Conservation (phyloP, 2,329 filamentous ascomycete genomes). For the Akanthomyces uredinophilus region DNA sequence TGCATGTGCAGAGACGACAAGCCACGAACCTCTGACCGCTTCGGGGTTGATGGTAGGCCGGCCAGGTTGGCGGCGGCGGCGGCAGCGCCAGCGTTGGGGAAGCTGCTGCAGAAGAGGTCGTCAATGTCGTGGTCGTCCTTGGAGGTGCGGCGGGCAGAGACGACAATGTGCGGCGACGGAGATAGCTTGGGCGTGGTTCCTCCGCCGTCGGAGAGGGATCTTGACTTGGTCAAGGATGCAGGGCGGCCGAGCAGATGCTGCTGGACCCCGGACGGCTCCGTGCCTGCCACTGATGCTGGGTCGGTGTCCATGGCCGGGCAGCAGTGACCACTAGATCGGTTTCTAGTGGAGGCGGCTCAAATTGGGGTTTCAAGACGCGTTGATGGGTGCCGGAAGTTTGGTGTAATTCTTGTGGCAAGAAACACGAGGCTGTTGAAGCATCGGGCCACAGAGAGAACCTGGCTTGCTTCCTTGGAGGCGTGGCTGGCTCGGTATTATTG, state of each 20-base stretch:
- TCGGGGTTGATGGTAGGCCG: constrained; percentile 62
- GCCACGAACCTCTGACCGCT: constrained; percentile 59
- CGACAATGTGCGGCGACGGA: constrained; percentile 52
- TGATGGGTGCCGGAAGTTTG: neutral
- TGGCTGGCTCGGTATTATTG: neutral
- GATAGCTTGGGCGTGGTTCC: constrained; percentile 52
- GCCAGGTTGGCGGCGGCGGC: constrained; percentile 20
- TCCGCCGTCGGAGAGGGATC: constrained; percentile 62
- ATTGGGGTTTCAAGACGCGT: neutral
- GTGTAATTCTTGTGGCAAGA: neutral
- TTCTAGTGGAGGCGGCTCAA: neutral
- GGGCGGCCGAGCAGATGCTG: constrained; percentile 27
- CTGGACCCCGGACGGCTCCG: constrained; percentile 8
- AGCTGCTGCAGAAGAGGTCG: neutral
- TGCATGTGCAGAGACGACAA: constrained; percentile 41
- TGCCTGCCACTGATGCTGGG: constrained; percentile 1
- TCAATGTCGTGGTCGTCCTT: constrained; percentile 61
- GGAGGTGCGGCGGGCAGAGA: constrained; percentile 49
- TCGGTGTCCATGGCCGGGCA: constrained; percentile 11
- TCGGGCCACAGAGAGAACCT: neutral
- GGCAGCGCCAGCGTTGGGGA: neutral
- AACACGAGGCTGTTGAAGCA: neutral
- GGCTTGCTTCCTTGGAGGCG: neutral
- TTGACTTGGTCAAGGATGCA: constrained; percentile 44
- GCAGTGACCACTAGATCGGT: neutral